Percentiles rank a stretch among this genome's conserved stretches.
These are phyloP conservation scores for Scleroderma citrinum DNA, from an alignment of 768 basidiomycete genomes.

Conservation along the genomic window DNA sequence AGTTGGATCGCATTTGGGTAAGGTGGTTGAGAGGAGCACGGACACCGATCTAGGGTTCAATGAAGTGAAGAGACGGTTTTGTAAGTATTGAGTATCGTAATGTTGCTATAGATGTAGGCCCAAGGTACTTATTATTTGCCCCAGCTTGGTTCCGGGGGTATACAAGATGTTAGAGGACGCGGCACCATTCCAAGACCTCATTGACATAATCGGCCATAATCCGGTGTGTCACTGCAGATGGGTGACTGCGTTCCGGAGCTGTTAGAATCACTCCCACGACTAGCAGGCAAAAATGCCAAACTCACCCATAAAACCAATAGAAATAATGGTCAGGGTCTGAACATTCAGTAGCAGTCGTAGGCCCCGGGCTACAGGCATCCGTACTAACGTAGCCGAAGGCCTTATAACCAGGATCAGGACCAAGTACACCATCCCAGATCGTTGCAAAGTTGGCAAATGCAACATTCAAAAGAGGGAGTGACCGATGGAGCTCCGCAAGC, in stretches of 20 bases:
- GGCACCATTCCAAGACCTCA: conserved; percentile 34
- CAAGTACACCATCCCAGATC: conserved; percentile 46
- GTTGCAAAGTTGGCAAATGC: conserved; percentile 44
- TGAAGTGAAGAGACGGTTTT: too few species aligned
- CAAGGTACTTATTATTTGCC: too few species aligned
- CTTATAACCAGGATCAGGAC: conserved; percentile 35
- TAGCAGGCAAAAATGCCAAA: not conserved
- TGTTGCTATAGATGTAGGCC: too few species aligned
- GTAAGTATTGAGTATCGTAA: too few species aligned
- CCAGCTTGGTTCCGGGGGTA: too few species aligned
- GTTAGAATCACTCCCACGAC: not conserved
- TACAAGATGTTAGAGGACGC: conserved; percentile 7
- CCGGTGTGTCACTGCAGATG: conserved; percentile 41
- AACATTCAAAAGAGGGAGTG: conserved; percentile 29
- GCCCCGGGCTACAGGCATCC: conserved; percentile 30
- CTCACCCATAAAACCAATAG: conserved; percentile 48
- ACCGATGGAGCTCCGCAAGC: conserved; percentile 30
- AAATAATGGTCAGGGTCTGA: conserved; percentile 43
- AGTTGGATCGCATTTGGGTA: too few species aligned
- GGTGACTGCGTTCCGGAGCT: conserved; percentile 32
- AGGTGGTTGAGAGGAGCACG: too few species aligned
- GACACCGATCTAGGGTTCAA: too few species aligned
- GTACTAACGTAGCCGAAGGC: conserved; percentile 46
- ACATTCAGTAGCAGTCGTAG: conserved; percentile 31
- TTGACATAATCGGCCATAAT: conserved; percentile 50